phyloP scores from a whole-genome alignment of 345 rosid species.

The Chamaenerion angustifolium region DNA sequence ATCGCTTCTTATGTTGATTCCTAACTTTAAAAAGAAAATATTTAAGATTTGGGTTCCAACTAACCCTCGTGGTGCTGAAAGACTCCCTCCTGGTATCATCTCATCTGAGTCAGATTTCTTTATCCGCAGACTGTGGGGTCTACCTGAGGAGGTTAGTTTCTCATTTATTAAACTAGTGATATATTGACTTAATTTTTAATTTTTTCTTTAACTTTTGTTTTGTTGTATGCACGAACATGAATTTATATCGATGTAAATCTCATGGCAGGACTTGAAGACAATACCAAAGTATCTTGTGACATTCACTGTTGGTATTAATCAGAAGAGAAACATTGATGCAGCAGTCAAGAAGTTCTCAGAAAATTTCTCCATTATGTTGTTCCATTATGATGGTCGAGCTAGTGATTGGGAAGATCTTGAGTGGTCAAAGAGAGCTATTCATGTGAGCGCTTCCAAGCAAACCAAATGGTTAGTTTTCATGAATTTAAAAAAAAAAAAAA shows the following conservation, averaged over 20 bases:
- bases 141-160: conserved; percentile 57
- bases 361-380: conserved; percentile 70
- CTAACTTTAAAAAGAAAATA: too few relatives aligned
- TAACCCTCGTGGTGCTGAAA: conserved; percentile 90
- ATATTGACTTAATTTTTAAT: too few relatives aligned
- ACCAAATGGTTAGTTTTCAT: conserved; percentile 53
- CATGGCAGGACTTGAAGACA: conserved; percentile 56
- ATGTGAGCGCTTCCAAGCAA: conserved; percentile 71
- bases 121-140: conserved; percentile 73
- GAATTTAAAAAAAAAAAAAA: too few relatives aligned
- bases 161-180: background rate
- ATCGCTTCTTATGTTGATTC: background rate
- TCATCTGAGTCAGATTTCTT: conserved; percentile 64
- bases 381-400: conserved; percentile 80
- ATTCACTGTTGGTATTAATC: conserved; percentile 79
- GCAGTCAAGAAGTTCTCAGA: conserved; percentile 91
- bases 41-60: conserved; percentile 81
- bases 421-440: conserved; percentile 91
- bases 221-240: too few relatives aligned
- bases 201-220: too few relatives aligned
- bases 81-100: conserved; percentile 74
- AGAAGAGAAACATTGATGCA: conserved; percentile 61
- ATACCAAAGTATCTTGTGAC: conserved; percentile 70
- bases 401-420: conserved; percentile 87
- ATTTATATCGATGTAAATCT: conserved; percentile 1